A percentile compares a stretch with the other conserved stretches of the same genome.
phyloP scores from a whole-genome alignment of 192 early-diverging fungal genomes.

The Coemansia sp. region DNA sequence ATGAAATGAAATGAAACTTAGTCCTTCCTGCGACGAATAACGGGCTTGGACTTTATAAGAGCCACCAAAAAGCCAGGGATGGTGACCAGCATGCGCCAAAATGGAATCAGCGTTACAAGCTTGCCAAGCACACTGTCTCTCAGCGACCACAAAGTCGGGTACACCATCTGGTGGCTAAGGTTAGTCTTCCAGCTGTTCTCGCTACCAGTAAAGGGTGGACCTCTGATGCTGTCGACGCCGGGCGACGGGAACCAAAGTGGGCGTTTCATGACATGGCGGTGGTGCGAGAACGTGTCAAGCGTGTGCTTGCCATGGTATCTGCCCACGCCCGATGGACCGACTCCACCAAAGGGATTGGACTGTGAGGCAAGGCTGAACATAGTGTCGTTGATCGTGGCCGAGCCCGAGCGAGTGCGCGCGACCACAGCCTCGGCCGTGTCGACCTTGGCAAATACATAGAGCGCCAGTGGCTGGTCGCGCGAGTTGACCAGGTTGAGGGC shows the following conservation, averaged over 20 bases:
- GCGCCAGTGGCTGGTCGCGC: conserved; percentile 73
- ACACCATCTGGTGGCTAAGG: conserved; percentile 14
- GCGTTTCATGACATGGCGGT: conserved; percentile 58
- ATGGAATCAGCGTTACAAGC: conserved; percentile 30
- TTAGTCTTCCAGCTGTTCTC: conserved; percentile 43
- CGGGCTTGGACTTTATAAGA: conserved; percentile 18
- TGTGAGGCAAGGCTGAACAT: conserved; percentile 60
- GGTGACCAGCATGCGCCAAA: conserved; percentile 39
- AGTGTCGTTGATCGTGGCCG: conserved; percentile 77
- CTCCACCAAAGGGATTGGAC: conserved; percentile 85
- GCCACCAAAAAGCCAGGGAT: conserved; percentile 34
- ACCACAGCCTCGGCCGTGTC: conserved; percentile 61
- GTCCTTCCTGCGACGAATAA: conserved; percentile 12
- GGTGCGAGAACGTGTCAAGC: conserved; percentile 81
- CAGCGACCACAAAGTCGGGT: conserved; percentile 21
- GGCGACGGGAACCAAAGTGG: conserved; percentile 42
- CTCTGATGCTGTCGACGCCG: conserved; percentile 35
- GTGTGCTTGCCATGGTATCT: conserved; percentile 77
- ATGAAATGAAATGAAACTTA: not conserved
- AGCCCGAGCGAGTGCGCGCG: conserved; percentile 71
- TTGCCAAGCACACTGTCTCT: conserved; percentile 18
- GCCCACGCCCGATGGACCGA: conserved; percentile 84
- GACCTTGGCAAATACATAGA: conserved; percentile 72
- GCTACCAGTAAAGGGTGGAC: conserved; percentile 25
- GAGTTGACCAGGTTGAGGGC: conserved; percentile 64